Evolutionary conservation across 805 yeast species (phyloP).

Genomic region (Sugiyamaella qingdaonensis): DNA sequence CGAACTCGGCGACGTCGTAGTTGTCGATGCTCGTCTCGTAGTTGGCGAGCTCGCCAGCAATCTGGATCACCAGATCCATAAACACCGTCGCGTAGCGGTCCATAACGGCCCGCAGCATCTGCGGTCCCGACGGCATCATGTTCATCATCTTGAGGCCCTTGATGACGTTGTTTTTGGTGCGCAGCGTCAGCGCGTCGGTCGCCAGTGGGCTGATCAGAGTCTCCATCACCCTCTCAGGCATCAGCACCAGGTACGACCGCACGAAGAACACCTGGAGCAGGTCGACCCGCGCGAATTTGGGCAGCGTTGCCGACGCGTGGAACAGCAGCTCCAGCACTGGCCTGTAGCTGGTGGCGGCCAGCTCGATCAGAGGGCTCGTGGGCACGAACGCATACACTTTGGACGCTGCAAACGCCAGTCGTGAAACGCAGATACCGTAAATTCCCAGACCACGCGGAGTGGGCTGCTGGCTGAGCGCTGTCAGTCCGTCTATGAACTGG

Average conservation of each 20-base stretch:
- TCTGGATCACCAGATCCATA: conserved; percentile 7
- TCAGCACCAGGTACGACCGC: conserved; percentile 13
- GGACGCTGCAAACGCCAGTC: conserved; percentile 19
- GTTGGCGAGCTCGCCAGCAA: conserved; percentile 7
- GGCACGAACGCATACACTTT: conserved; percentile 11
- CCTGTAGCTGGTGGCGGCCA: conserved; percentile 10
- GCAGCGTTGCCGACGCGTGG: conserved; percentile 1
- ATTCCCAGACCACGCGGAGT: conserved; percentile 7
- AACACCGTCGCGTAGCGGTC: conserved; percentile 1
- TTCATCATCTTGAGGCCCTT: conserved; percentile 15
- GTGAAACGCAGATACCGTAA: conserved; percentile 9
- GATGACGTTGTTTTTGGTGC: conserved; percentile 15
- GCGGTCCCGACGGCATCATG: conserved; percentile 13
- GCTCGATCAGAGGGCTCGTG: conserved; percentile 7
- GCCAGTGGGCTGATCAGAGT: conserved; percentile 13
- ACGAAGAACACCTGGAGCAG: conserved; percentile 16
- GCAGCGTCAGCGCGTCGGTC: conserved; percentile 4
- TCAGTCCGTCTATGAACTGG: neutral
- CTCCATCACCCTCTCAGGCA: conserved; percentile 3
- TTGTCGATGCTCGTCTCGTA: neutral
- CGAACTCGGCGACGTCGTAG: conserved; percentile 1
- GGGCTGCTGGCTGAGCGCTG: neutral
- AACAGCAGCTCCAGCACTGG: conserved; percentile 13
- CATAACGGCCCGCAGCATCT: conserved; percentile 7
- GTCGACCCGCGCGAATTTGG: conserved; percentile 11